These are phyloP conservation scores for Amanita pseudoporphyria DNA, from an alignment of 768 basidiomycete species.

Conservation along the genomic window DNA sequence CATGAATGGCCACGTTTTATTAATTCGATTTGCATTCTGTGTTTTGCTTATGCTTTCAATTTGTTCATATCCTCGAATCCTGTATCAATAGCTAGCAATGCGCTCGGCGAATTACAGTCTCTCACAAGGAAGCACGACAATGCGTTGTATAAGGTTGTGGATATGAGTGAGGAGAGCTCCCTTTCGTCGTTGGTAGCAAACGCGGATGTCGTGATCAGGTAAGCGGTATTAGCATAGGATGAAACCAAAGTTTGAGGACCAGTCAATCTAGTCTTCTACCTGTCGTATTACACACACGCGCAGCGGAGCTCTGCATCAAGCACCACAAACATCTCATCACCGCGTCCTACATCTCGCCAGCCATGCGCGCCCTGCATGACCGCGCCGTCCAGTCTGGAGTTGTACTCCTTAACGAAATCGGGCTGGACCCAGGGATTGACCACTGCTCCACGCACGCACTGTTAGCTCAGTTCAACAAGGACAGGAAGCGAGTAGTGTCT, in stretches of 20 bases:
- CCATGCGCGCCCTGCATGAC: slow-evolving; percentile 58
- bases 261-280: slow-evolving; percentile 57
- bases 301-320: slow-evolving; percentile 68
- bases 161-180: slow-evolving; percentile 39
- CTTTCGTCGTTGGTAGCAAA: slow-evolving; percentile 45
- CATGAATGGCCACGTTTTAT: slow-evolving; percentile 4
- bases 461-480: slow-evolving; percentile 37
- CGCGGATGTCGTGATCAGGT: slow-evolving; percentile 84
- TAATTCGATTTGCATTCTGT: too few species aligned
- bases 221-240: slow-evolving; percentile 8
- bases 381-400: slow-evolving; percentile 54
- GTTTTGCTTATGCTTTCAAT: neutral
- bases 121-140: slow-evolving; percentile 38
- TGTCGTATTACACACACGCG: slow-evolving; percentile 54
- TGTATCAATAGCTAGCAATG: slow-evolving; percentile 58
- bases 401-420: slow-evolving; percentile 82
- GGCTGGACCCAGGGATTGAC: slow-evolving; percentile 84
- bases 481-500: slow-evolving; percentile 49
- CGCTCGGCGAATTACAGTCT: slow-evolving; percentile 41
- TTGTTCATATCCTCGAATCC: slow-evolving; percentile 7
- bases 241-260: neutral
- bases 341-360: slow-evolving; percentile 80
- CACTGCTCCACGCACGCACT: slow-evolving; percentile 80
- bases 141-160: slow-evolving; percentile 46
- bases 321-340: slow-evolving; percentile 75